These are phyloP conservation scores for Aureobasidium vineae DNA, from an alignment of 2,329 filamentous ascomycete species.

Conservation along the genomic window DNA sequence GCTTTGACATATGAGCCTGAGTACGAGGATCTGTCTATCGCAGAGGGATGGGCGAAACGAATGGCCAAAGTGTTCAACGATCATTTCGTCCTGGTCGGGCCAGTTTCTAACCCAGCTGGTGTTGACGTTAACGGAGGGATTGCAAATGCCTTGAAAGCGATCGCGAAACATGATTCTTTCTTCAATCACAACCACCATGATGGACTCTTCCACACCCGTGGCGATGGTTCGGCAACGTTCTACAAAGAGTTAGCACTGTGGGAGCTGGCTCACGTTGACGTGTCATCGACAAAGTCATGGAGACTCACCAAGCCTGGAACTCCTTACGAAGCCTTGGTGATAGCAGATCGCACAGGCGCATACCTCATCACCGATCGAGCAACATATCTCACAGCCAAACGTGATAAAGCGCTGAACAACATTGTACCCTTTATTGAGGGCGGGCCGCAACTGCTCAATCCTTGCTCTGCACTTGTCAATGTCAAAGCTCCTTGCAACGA, in stretches of 20 bases:
- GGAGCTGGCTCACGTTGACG: constrained; percentile 25
- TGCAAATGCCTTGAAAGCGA: background rate
- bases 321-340: constrained; percentile 31
- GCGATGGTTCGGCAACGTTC: constrained; percentile 33
- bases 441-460: constrained; percentile 30
- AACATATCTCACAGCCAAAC: constrained; percentile 32
- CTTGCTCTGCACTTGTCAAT: constrained; percentile 32
- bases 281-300: constrained; percentile 19
- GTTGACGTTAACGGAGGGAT: background rate
- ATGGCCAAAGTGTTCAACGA: constrained; percentile 31
- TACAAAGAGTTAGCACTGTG: constrained; percentile 31
- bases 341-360: constrained; percentile 29
- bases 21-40: constrained; percentile 30
- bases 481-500: background rate
- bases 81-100: constrained; percentile 32
- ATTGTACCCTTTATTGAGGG: constrained; percentile 29
- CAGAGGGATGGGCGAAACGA: constrained; percentile 31
- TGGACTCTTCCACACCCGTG: constrained; percentile 30
- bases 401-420: constrained; percentile 27
- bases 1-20: constrained; percentile 34
- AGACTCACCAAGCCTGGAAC: constrained; percentile 27
- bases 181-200: too few species aligned
- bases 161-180: background rate
- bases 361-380: constrained; percentile 33
- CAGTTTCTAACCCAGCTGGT: background rate